A percentile compares a stretch with the other conserved stretches of the same genome.
Evolutionary conservation across 805 yeast species (phyloP).

Genomic region (Wickerhamomyces xylosicus): DNA sequence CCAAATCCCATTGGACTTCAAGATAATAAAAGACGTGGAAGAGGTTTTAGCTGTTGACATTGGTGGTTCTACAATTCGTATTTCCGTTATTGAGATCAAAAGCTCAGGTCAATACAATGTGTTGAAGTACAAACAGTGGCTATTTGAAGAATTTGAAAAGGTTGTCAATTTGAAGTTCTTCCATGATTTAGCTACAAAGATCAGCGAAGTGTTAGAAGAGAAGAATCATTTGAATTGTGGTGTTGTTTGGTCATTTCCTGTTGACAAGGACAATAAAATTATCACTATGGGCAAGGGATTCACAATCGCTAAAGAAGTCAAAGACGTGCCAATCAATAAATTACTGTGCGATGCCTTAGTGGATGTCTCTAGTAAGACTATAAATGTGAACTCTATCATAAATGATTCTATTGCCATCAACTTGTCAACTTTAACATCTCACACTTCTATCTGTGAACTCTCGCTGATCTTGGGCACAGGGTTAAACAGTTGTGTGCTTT

Average conservation of each 20-base stretch:
- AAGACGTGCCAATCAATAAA: conserved; percentile 28
- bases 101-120: not conserved
- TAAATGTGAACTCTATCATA: conserved; percentile 35
- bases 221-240: conserved; percentile 23
- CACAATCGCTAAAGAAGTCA: conserved; percentile 29
- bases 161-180: conserved; percentile 32
- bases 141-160: conserved; percentile 21
- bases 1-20: conserved; percentile 3
- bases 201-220: conserved; percentile 2
- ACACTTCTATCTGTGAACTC: conserved; percentile 24
- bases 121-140: conserved; percentile 6
- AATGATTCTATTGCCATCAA: conserved; percentile 63
- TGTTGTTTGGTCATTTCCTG: conserved; percentile 50
- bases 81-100: conserved; percentile 16
- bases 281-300: conserved; percentile 55
- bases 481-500: conserved; percentile 37
- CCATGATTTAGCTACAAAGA: conserved; percentile 22
- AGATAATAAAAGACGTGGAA: not conserved
- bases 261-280: conserved; percentile 30
- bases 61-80: conserved; percentile 46
- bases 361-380: conserved; percentile 14
- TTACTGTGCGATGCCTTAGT: conserved; percentile 28
- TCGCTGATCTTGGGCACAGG: conserved; percentile 68
- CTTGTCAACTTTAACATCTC: conserved; percentile 34
- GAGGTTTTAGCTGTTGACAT: conserved; percentile 33